Evolutionary conservation across 257 asterid genomes (phyloP).

Genomic region (Thymus mandschuricus): DNA sequence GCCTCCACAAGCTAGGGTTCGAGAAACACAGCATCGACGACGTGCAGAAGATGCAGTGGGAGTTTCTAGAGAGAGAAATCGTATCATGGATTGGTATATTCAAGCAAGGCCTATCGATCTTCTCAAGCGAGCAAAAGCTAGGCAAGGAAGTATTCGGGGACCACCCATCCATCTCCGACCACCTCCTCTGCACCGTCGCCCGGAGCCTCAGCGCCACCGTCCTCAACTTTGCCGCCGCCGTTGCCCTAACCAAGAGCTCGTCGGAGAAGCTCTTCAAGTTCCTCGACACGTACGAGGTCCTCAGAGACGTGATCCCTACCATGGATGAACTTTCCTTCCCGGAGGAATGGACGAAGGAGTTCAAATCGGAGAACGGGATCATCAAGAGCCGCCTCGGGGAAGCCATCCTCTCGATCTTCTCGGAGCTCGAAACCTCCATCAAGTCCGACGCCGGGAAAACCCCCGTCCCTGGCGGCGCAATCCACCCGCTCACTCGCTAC

Average conservation of each 20-base stretch:
- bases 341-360: slow-evolving; percentile 35
- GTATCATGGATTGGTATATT: slow-evolving; percentile 59
- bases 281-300: slow-evolving; percentile 70
- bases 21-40: slow-evolving; percentile 81
- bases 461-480: slow-evolving; percentile 87
- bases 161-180: slow-evolving; percentile 34
- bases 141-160: slow-evolving; percentile 46
- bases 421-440: slow-evolving; percentile 74
- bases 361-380: slow-evolving; percentile 52
- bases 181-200: slow-evolving; percentile 47
- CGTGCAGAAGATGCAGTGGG: slow-evolving; percentile 84
- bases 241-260: slow-evolving; percentile 66
- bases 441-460: slow-evolving; percentile 64
- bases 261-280: slow-evolving; percentile 85
- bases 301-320: slow-evolving; percentile 50
- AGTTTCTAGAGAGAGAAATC: slow-evolving; percentile 68
- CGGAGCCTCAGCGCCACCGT: slow-evolving; percentile 50
- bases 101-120: slow-evolving; percentile 43
- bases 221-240: slow-evolving; percentile 68
- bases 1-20: slow-evolving; percentile 57
- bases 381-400: slow-evolving; percentile 67
- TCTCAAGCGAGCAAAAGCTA: slow-evolving; percentile 57
- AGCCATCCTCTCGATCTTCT: slow-evolving; percentile 54
- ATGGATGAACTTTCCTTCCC: slow-evolving; percentile 35
- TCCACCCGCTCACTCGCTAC: slow-evolving; percentile 83